Evolutionary conservation across 2,329 filamentous ascomycete species (phyloP).

Genomic region (Penicillium vulpinum): DNA sequence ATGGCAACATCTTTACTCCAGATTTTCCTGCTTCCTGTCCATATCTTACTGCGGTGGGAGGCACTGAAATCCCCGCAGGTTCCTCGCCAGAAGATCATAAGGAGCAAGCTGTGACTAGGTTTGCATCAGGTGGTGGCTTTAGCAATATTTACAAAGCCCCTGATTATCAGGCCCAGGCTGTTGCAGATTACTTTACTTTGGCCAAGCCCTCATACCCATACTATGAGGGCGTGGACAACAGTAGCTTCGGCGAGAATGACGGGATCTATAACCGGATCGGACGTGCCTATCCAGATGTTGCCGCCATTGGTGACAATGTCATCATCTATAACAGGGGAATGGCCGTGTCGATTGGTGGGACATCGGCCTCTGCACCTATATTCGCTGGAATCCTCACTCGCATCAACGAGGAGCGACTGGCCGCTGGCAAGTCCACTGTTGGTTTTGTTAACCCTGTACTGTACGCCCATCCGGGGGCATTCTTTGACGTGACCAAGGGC

Average conservation of each 20-base stretch:
- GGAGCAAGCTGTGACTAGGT: slow-evolving; percentile 40
- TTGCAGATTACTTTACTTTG: slow-evolving; percentile 37
- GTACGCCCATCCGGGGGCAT: slow-evolving; percentile 33
- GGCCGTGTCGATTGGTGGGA: slow-evolving; percentile 30
- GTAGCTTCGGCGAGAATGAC: slow-evolving; percentile 27
- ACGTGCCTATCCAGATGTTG: slow-evolving; percentile 39
- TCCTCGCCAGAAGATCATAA: slow-evolving; percentile 30
- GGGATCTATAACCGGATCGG: slow-evolving; percentile 39
- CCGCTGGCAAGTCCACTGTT: slow-evolving; percentile 50
- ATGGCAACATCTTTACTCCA: slow-evolving; percentile 39
- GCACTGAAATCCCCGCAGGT: slow-evolving; percentile 38
- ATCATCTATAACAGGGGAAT: slow-evolving; percentile 28
- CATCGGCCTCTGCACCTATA: slow-evolving; percentile 54
- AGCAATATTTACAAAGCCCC: slow-evolving; percentile 44
- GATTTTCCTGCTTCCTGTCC: slow-evolving; percentile 40
- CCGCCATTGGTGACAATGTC: slow-evolving; percentile 41
- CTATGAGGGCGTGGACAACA: slow-evolving; percentile 36
- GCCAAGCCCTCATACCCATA: slow-evolving; percentile 29
- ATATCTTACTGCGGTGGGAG: slow-evolving; percentile 41
- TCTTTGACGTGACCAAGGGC: slow-evolving; percentile 35
- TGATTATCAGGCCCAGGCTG: slow-evolving; percentile 41
- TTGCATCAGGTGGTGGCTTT: slow-evolving; percentile 46
- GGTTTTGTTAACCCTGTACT: slow-evolving; percentile 56
- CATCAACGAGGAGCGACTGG: slow-evolving; percentile 56
- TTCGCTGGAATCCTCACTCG: slow-evolving; percentile 57